phyloP scores from a whole-genome alignment of 805 yeast species.

The Suhomyces sp. region DNA sequence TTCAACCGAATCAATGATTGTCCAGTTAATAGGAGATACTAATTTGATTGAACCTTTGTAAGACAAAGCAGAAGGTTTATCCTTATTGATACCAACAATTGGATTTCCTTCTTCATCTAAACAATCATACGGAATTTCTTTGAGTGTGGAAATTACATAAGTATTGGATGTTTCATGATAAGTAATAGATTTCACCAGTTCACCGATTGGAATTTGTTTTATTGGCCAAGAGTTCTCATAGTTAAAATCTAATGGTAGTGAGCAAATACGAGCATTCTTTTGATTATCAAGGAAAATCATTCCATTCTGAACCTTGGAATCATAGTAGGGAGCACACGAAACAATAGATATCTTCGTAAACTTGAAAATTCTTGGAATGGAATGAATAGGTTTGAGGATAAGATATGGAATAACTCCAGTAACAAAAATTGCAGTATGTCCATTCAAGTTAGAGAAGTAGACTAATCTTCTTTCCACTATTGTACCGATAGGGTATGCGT shows the following conservation, averaged over 20 bases:
- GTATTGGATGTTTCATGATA: slow-evolving; percentile 69
- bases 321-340: slow-evolving; percentile 61
- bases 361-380: slow-evolving; percentile 63
- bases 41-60: slow-evolving; percentile 63
- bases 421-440: slow-evolving; percentile 59
- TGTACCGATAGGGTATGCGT: slow-evolving; percentile 69
- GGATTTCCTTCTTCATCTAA: slow-evolving; percentile 72
- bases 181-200: slow-evolving; percentile 62
- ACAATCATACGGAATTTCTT: slow-evolving; percentile 59
- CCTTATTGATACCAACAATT: slow-evolving; percentile 54
- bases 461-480: slow-evolving; percentile 66
- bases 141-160: slow-evolving; percentile 60
- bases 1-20: slow-evolving; percentile 66
- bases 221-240: slow-evolving; percentile 65
- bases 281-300: slow-evolving; percentile 70
- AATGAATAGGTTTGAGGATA: slow-evolving; percentile 61
- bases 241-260: slow-evolving; percentile 46
- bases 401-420: slow-evolving; percentile 74
- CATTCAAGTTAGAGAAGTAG: slow-evolving; percentile 57
- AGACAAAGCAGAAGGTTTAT: slow-evolving; percentile 54
- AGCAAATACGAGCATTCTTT: slow-evolving; percentile 64
- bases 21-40: slow-evolving; percentile 75
- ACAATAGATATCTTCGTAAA: slow-evolving; percentile 65
- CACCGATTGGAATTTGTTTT: slow-evolving; percentile 50
- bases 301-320: slow-evolving; percentile 42